Percentiles rank a stretch among this genome's conserved stretches.
phyloP scores from a whole-genome alignment of 768 basidiomycete genomes.

The Rubroboletus pulcherrimus region DNA sequence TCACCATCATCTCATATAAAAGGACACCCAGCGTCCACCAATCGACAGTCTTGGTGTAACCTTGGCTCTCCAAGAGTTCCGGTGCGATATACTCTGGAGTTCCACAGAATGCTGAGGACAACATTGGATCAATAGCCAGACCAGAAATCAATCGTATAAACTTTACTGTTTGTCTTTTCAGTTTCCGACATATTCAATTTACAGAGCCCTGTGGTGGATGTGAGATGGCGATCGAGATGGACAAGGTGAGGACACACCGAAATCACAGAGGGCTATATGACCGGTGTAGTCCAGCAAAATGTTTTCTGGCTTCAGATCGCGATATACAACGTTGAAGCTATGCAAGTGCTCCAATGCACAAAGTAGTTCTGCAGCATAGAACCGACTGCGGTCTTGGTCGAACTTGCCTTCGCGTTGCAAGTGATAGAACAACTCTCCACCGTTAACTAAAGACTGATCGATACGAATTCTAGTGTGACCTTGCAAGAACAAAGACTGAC shows the following conservation, averaged over 20 bases:
- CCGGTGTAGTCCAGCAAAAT: conserved; percentile 96
- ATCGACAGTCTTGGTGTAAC: conserved; percentile 97
- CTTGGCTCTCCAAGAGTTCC: conserved; percentile 92
- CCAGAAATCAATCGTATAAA: background rate
- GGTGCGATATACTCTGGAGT: conserved; percentile 99
- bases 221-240: conserved; percentile 1
- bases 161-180: conserved; percentile 93
- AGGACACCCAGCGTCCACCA: conserved; percentile 99
- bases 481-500: conserved; percentile 38
- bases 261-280: conserved; percentile 97
- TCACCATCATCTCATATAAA: conserved; percentile 93
- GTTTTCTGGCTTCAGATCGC: conserved; percentile 97
- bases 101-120: conserved; percentile 81
- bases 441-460: conserved; percentile 62
- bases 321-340: conserved; percentile 97
- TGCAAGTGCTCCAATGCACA: conserved; percentile 95
- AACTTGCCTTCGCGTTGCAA: conserved; percentile 96
- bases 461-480: background rate
- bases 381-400: conserved; percentile 87
- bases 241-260: conserved; percentile 46
- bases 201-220: conserved; percentile 56
- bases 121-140: conserved; percentile 1
- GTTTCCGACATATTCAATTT: conserved; percentile 97
- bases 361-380: conserved; percentile 96
- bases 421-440: conserved; percentile 97